These are phyloP conservation scores for Exophiala sp. DNA, from an alignment of 2,329 filamentous ascomycete genomes.

Conservation along the genomic window DNA sequence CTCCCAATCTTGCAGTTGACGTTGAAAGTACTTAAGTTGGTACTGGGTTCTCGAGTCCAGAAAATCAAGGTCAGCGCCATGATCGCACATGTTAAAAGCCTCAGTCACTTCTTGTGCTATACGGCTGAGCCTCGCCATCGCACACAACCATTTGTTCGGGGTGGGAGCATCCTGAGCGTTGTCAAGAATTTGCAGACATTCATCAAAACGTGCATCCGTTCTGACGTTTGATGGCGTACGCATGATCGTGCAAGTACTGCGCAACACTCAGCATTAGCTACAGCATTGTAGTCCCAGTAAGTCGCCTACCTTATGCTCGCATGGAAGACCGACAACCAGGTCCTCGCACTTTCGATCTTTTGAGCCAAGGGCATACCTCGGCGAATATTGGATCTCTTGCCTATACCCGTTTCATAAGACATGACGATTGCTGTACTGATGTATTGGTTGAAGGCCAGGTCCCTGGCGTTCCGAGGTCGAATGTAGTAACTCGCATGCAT, in stretches of 20 bases:
- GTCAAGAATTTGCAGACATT: constrained; percentile 56
- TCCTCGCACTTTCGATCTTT: constrained; percentile 54
- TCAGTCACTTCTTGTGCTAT: constrained; percentile 66
- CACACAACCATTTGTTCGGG: constrained; percentile 53
- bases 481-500: constrained; percentile 76
- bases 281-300: constrained; percentile 32
- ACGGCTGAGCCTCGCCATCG: constrained; percentile 55
- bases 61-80: constrained; percentile 50
- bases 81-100: constrained; percentile 65
- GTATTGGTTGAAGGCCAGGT: constrained; percentile 85
- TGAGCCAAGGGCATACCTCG: constrained; percentile 42
- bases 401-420: constrained; percentile 77
- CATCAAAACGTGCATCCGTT: constrained; percentile 61
- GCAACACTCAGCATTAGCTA: constrained; percentile 46
- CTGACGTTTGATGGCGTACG: constrained; percentile 55
- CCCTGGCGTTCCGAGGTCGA: constrained; percentile 75
- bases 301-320: constrained; percentile 46
- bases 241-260: constrained; percentile 55
- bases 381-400: constrained; percentile 48
- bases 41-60: constrained; percentile 62
- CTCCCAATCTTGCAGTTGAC: constrained; percentile 60
- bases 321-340: constrained; percentile 61
- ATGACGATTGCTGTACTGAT: constrained; percentile 76
- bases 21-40: constrained; percentile 61
- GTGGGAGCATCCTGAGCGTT: constrained; percentile 53